Evolutionary conservation across 495 filamentous ascomycete genomes (phyloP), one percentile per base, ranked within the genome.

Genomic region (Penicillium soppii): DNA sequence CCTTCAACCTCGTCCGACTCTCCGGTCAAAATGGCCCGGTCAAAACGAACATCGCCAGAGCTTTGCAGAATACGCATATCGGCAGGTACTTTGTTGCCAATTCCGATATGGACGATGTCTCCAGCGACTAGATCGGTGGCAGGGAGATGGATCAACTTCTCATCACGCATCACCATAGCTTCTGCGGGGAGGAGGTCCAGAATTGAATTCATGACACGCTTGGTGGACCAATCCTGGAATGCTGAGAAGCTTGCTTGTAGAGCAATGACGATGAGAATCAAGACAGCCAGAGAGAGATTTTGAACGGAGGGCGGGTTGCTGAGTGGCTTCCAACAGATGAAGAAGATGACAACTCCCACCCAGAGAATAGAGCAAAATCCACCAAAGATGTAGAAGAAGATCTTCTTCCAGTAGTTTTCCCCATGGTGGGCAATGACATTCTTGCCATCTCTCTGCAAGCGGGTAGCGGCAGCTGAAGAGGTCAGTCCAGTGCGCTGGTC

Each of bases 301-400:
- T 86, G 80, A 12, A 71, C 50, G 0, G 83, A 74, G 3, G 86
- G 86, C 0, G 87, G 87, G 16, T 87, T 56, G 33, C 86, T 85
- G n/a, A 90, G 82, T 2, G 88, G 87, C 44, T 80, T 82, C 86
- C 85, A 91, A 8, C 82, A 78, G 39, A 90, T 65, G 59, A 88
- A 87, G 56, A 89, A 85, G 17, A 91, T 75, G 42, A 89, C 75
- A 15, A 80, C 74, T 15, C 83, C 86, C 15, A 85, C 66, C 46
- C 88, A 78, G 2, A 90, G 77, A 13, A 90, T 70, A 1, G 83
- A 78, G n/a, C 87, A 86, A 52, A 90, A 90, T 7, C 87, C 88
- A 43, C 81, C 82, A 61, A 88, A 90, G 61, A 89, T 78, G 61
- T 90, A 90, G 17, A 77, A 76, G 6, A 89, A 70, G 19, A 80